Base-by-base conservation (phyloP, 176 grass and related monocot genomes). In the Calamus simplicifolius region DNA sequence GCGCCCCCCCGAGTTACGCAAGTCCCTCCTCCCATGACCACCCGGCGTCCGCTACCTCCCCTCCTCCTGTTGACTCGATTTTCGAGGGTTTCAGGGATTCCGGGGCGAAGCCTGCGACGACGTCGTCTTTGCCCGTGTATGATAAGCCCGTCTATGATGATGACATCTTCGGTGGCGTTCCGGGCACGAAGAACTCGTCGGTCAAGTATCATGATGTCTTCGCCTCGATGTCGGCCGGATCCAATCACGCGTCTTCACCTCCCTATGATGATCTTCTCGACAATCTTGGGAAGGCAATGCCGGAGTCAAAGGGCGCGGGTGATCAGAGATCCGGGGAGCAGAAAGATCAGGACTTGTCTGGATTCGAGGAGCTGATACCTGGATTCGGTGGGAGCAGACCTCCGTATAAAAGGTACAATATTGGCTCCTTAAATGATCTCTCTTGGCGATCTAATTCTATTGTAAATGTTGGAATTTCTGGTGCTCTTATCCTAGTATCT, bases 301-400 rank as follows among this genome's bases (percentile, higher is more conserved):
- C 8, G 29, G 52, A 68, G n/a, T 55, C 65, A 19, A 68, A 38
- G 52, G 27, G 51, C 6, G 16, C 26, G 18, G 29, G 18, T 49
- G 27, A 25, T 25, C 53, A 18, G 58, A 71, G 74, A 75, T 48
- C 73, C 2, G 50, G 13, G 43, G 62, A 58, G 70, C 63, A n/a
- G 70, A 65, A 71, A 65, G 17, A 62, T 19, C 56, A 17, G 63
- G 61, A 50, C n/a, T 58, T 67, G 31, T 80, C 62, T 4, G 81
- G 56, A 18, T 97, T 88, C 29, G 84, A 91, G 54, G 87, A 92
- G 66, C 80, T 97, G 49, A 83, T 92, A 56, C 87, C 84, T 7
- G 87, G 93, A 26, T 97, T 97, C 8, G 56, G 84, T 0, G 55
- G 79, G 10, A 85, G 69, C 66, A 77, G 61, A 57, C 72, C 59